Evolutionary conservation across 2,329 filamentous ascomycete species (phyloP).

Genomic region (Talaromyces piceae): DNA sequence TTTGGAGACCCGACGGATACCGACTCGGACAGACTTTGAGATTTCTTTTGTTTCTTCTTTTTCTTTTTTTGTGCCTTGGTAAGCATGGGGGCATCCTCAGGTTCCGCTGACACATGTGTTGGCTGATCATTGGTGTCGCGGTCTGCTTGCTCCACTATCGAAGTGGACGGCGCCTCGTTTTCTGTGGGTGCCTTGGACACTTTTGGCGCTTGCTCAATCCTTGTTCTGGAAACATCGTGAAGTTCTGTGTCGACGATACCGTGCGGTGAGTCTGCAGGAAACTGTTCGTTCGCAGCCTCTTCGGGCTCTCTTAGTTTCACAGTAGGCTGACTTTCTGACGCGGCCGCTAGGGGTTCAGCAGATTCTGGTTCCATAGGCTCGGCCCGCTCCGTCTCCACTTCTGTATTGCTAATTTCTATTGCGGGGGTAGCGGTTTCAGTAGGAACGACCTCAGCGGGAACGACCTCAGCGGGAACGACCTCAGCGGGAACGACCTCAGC

Average conservation of each 20-base stretch:
- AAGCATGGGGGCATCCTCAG: neutral
- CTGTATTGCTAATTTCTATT: slow-evolving; percentile 2
- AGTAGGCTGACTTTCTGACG: neutral
- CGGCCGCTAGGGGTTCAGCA: neutral
- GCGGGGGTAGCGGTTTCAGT: neutral
- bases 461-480: too few species aligned
- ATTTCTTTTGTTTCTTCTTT: slow-evolving; percentile 13
- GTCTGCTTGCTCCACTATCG: slow-evolving; percentile 4
- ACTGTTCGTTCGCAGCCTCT: neutral
- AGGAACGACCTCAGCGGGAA: neutral
- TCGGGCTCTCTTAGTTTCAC: neutral
- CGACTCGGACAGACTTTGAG: slow-evolving; percentile 4
- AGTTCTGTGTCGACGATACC: neutral
- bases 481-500: too few species aligned
- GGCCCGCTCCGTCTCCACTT: slow-evolving; percentile 6
- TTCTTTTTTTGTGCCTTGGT: slow-evolving; percentile 9
- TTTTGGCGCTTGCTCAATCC: slow-evolving; percentile 1
- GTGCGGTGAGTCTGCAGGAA: neutral
- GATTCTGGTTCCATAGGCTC: neutral
- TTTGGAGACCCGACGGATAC: neutral
- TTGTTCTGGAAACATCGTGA: neutral
- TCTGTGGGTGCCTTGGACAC: slow-evolving; percentile 5
- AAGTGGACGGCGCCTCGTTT: slow-evolving; percentile 2
- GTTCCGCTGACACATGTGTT: slow-evolving; percentile 12
- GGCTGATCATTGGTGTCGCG: slow-evolving; percentile 9